Percentiles rank a stretch among this genome's conserved stretches.
phyloP scores from a whole-genome alignment of 306 rosid genomes.

The Vicia villosa region DNA sequence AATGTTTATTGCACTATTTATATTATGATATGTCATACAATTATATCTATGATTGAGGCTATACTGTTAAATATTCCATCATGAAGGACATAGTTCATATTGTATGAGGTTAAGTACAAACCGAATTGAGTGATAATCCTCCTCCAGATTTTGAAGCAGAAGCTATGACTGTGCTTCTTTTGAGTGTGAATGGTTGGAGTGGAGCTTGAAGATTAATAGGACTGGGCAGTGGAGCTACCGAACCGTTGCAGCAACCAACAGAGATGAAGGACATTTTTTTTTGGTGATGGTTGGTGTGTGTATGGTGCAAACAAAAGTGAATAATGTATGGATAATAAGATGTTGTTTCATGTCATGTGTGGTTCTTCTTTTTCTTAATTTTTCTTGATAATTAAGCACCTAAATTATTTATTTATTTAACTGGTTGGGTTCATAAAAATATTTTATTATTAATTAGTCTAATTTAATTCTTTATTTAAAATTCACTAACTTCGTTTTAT shows the following conservation, averaged over 20 bases:
- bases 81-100: too few relatives aligned
- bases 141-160: slow-evolving; percentile 60
- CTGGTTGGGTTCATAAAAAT: too few relatives aligned
- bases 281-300: background rate
- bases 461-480: too few relatives aligned
- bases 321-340: background rate
- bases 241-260: slow-evolving; percentile 1
- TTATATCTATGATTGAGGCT: too few relatives aligned
- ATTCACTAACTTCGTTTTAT: too few relatives aligned
- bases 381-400: too few relatives aligned
- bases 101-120: background rate
- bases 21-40: too few relatives aligned
- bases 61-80: too few relatives aligned
- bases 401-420: too few relatives aligned
- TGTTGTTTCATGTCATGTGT: background rate
- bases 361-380: background rate
- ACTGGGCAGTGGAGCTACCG: background rate
- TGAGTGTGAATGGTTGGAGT: background rate
- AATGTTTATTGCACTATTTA: too few relatives aligned
- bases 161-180: slow-evolving; percentile 1
- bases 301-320: background rate
- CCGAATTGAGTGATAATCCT: slow-evolving; percentile 60
- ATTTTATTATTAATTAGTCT: too few relatives aligned
- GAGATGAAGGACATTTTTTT: slow-evolving; percentile 1
- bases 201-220: background rate